These are phyloP conservation scores for Plantago ovata DNA, from an alignment of 257 asterid genomes.

Conservation along the genomic window DNA sequence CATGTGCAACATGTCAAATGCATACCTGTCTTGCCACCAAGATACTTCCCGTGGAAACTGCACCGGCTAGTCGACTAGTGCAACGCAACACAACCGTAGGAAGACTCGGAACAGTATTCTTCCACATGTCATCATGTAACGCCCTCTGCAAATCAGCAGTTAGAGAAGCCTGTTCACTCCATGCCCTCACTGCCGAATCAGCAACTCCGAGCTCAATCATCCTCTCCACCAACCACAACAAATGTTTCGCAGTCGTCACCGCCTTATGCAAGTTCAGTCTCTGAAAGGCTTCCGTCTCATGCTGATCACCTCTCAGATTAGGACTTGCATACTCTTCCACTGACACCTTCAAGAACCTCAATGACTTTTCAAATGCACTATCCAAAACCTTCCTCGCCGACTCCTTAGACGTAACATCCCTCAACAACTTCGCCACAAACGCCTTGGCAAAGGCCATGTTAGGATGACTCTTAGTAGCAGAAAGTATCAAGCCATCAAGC, in stretches of 20 bases:
- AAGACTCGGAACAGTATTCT: conserved; percentile 69
- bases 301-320: conserved; percentile 74
- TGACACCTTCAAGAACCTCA: conserved; percentile 72
- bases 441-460: conserved; percentile 79
- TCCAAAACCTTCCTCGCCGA: conserved; percentile 68
- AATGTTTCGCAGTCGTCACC: conserved; percentile 71
- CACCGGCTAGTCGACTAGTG: conserved; percentile 77
- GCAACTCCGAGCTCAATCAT: conserved; percentile 93
- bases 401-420: conserved; percentile 74
- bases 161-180: conserved; percentile 80
- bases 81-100: conserved; percentile 77
- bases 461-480: conserved; percentile 68
- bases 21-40: conserved; percentile 79
- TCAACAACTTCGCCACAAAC: conserved; percentile 77
- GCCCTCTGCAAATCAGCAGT: conserved; percentile 74
- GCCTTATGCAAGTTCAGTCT: conserved; percentile 85
- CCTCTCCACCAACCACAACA: conserved; percentile 93
- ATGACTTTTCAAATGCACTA: conserved; percentile 57
- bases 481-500: conserved; percentile 65
- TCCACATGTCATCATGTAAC: conserved; percentile 74
- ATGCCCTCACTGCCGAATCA: conserved; percentile 70
- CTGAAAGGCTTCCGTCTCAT: conserved; percentile 88
- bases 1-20: conserved; percentile 1
- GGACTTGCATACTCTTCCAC: conserved; percentile 96
- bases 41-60: conserved; percentile 64